Conservation (phyloP, 2,329 filamentous ascomycete genomes). For the Pyricularia grisea region DNA sequence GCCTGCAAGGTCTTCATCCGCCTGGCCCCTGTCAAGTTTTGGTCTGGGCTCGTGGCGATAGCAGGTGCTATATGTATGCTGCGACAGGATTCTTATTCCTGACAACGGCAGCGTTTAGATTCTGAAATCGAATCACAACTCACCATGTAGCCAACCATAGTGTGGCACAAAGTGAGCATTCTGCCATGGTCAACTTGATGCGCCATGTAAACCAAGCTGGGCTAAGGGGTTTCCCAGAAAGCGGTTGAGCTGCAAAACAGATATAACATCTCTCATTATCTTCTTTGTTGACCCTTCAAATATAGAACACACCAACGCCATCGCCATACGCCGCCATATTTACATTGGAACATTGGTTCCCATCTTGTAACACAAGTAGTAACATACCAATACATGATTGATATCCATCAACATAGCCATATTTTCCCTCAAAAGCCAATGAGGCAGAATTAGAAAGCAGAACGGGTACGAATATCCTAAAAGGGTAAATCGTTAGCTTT, state of each 20-base stretch:
- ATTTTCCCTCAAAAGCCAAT: neutral
- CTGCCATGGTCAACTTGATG: neutral
- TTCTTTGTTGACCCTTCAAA: neutral
- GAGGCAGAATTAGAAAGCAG: slow-evolving; percentile 36
- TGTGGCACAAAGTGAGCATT: neutral
- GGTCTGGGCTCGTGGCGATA: neutral
- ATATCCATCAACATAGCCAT: neutral
- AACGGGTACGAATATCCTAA: slow-evolving; percentile 49
- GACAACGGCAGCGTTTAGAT: neutral
- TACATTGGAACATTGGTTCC: neutral
- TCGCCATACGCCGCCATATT: slow-evolving; percentile 1
- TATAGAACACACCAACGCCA: neutral
- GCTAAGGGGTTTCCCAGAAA: neutral
- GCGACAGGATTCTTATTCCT: neutral
- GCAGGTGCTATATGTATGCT: neutral
- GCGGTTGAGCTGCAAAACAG: neutral
- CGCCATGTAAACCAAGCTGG: neutral
- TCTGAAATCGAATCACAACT: neutral
- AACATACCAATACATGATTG: slow-evolving; percentile 1
- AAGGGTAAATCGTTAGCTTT: neutral
- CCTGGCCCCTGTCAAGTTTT: neutral
- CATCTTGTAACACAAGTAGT: neutral
- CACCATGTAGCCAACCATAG: neutral
- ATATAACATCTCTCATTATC: neutral
- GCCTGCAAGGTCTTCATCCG: neutral